A percentile compares a stretch with the other conserved stretches of the same genome.
Evolutionary conservation across 2,329 filamentous ascomycete species (phyloP).

Genomic region (Diplodia intermedia): DNA sequence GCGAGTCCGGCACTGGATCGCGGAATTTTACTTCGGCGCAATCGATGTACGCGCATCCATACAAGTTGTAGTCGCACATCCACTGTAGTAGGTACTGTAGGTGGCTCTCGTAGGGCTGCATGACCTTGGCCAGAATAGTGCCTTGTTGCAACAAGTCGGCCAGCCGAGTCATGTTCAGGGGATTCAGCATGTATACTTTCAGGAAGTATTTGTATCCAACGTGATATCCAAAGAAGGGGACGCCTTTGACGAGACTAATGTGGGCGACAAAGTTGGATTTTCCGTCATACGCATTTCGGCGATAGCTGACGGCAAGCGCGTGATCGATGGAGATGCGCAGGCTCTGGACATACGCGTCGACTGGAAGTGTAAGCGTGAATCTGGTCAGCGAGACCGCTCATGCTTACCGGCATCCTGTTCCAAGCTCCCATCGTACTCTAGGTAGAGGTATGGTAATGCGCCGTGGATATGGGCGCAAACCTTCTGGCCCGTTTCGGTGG

Average conservation of each 20-base stretch:
- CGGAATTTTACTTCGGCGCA: conserved; percentile 75
- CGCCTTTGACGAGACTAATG: conserved; percentile 88
- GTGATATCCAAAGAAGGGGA: conserved; percentile 95
- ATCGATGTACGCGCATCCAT: conserved; percentile 88
- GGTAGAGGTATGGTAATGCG: conserved; percentile 92
- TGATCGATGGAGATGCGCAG: conserved; percentile 90
- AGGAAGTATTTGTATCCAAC: conserved; percentile 90
- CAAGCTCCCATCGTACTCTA: conserved; percentile 79
- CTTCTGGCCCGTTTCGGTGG: conserved; percentile 93
- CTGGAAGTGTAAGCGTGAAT: conserved; percentile 53
- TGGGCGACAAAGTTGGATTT: conserved; percentile 82
- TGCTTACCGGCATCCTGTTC: conserved; percentile 69
- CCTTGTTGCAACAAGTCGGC: conserved; percentile 88
- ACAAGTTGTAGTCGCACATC: conserved; percentile 98
- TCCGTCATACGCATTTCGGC: conserved; percentile 73
- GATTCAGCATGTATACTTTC: conserved; percentile 94
- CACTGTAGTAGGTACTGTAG: conserved; percentile 92
- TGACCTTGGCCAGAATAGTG: conserved; percentile 78
- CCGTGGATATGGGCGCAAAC: conserved; percentile 96
- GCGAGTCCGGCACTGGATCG: conserved; percentile 72
- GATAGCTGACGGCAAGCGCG: conserved; percentile 84
- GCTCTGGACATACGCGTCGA: conserved; percentile 75
- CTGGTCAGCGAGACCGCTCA: conserved; percentile 12
- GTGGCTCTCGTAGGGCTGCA: conserved; percentile 95
- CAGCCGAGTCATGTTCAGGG: conserved; percentile 82